These are phyloP conservation scores for Coemansia aciculifera DNA, from an alignment of 192 early-diverging fungal species.

Conservation along the genomic window DNA sequence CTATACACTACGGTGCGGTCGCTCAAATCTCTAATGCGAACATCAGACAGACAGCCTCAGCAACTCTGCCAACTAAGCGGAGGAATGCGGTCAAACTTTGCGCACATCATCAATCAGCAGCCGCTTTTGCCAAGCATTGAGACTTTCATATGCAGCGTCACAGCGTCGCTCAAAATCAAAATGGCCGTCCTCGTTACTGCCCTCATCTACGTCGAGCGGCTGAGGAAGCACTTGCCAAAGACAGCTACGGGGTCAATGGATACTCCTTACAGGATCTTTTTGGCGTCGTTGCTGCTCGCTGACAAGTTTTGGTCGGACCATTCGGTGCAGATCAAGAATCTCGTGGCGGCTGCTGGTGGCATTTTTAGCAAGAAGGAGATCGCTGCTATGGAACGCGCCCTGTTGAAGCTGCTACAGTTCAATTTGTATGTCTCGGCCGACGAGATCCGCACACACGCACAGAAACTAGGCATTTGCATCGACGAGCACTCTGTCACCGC, in stretches of 20 bases:
- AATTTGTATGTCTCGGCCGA: conserved; percentile 47
- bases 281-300: conserved; percentile 68
- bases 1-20: conserved; percentile 39
- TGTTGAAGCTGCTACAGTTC: conserved; percentile 48
- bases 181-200: conserved; percentile 58
- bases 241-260: conserved; percentile 67
- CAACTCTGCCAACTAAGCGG: background rate
- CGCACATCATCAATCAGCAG: conserved; percentile 18
- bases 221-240: conserved; percentile 62
- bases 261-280: conserved; percentile 72
- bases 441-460: conserved; percentile 36
- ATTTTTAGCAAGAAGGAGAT: conserved; percentile 43
- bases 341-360: conserved; percentile 40
- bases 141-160: conserved; percentile 39
- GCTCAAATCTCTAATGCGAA: conserved; percentile 38
- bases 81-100: conserved; percentile 30
- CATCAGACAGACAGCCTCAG: conserved; percentile 16
- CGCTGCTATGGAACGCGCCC: conserved; percentile 44
- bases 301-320: conserved; percentile 66
- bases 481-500: conserved; percentile 3
- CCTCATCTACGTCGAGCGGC: conserved; percentile 69
- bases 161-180: conserved; percentile 29
- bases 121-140: conserved; percentile 35
- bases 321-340: conserved; percentile 38
- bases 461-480: conserved; percentile 34